Base-by-base conservation (phyloP, 768 basidiomycete species). In the Kondoa malvinella region DNA sequence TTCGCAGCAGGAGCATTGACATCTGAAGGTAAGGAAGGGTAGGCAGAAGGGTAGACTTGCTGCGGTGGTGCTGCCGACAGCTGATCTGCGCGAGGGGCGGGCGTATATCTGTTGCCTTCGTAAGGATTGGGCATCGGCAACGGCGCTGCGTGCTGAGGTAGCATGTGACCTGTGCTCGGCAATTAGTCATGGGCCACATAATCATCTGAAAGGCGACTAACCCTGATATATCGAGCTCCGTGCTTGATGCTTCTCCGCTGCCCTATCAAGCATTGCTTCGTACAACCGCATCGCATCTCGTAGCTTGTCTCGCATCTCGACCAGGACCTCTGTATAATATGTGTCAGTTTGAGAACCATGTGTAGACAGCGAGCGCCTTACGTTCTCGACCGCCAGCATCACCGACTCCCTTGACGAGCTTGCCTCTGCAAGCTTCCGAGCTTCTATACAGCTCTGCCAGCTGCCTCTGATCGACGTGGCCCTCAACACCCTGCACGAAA, bases 241-340 rank as follows among this genome's bases (percentile, higher is more conserved):
- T 8, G 40, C 40, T 50, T 50, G 40, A 50, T 32, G 30, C 29
- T 34, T 25, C 1, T 56, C 32, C 21, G 16, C 61, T 14, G 92
- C 81, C 75, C 92, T 88, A 29, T 91, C 91, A 57, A 94, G 79
- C 26, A 95, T 80, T 66, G 86, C 83, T 72, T 96, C 92, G 75
- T 96, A 97, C 2, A 95, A 79, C 75, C 87, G 87, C 58, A 96
- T 90, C 0, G 89, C 91, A 76, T 94, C 84, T 0, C 89, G 88
- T 12, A 99, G 77, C 77, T 96, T 94, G 60, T 87, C 86, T 73
- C 96, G 88, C 91, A 97, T 96, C 62, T 96, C 92, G 4, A 84
- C 80, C 34, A 99, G 79, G 75, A 92, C 81, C 76, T 92, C 92
- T 91, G 74, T 29, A 21, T 21, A 16, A 59, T 25, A 14, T 4